Evolutionary conservation across 2,329 filamentous ascomycete species (phyloP), one percentile per base, ranked within the genome.

Genomic region (Penicillium janthinellum): DNA sequence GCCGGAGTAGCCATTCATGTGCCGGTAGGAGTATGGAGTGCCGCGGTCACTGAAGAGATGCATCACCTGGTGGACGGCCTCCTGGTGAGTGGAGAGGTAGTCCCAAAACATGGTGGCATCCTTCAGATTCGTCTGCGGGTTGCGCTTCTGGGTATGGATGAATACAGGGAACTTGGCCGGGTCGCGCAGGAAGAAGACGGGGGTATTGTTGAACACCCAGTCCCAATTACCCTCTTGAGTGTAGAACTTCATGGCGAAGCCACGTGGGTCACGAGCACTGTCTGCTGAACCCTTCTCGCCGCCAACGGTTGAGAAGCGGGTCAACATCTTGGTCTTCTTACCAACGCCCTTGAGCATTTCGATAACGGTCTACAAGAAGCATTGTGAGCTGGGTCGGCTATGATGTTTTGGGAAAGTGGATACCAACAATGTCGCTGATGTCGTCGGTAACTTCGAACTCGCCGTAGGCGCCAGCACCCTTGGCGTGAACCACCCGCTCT

Each of bases 151-250:
- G 0, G 88, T 90, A 71, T 90, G 88, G 55, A 90, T 90, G 69
- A 90, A 88, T 69, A 88, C 79, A 25, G 89, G 88, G 71, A 90
- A 91, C 74, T 91, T 91, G 64, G 86, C 83, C 0, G 89, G 87
- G 63, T 91, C 89, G 55, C 89, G 81, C n/a, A 91, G 70, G 76
- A 92, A 91, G 81, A 91, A 92, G 2, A 90, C 85, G 0, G 89
- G 89, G 0, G 87, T 90, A 71, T 91, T 91, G 79, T 90, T 90
- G 62, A 84, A 86, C 15, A 91, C 88, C 73, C 88, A 81, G 69
- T 90, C 88, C 83, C 85, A 89, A 67, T 90, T 90, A n/a, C 88
- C 88, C 67, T 91, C 86, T 17, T 88, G 85, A 0, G 89, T 91
- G 39, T 87, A 83, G 76, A 92, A 89, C 77, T 91, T 92, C 64